These are phyloP conservation scores for Leucosporidium yakuticum DNA, from an alignment of 768 basidiomycete species.

Conservation along the genomic window DNA sequence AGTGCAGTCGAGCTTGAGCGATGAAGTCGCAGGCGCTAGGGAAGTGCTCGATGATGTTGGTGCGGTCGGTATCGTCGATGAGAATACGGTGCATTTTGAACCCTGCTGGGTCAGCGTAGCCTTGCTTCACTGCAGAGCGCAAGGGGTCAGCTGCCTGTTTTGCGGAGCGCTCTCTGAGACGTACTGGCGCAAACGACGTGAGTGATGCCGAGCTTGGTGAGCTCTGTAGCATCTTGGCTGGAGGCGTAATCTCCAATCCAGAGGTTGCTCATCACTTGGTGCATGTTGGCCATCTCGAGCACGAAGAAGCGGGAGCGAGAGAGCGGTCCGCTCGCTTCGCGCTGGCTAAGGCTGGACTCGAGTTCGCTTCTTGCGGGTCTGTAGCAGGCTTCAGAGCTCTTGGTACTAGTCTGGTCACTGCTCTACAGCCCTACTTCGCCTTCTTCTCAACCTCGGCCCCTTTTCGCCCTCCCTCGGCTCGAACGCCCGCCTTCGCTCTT, in stretches of 20 bases:
- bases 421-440: too few relatives aligned
- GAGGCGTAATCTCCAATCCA: slow-evolving; percentile 34
- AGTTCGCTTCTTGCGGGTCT: too few relatives aligned
- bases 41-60: slow-evolving; percentile 37
- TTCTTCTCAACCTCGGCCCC: too few relatives aligned
- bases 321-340: too few relatives aligned
- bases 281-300: slow-evolving; percentile 6
- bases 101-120: slow-evolving; percentile 21
- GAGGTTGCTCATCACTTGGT: slow-evolving; percentile 22
- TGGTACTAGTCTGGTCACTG: too few relatives aligned
- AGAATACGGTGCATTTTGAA: slow-evolving; percentile 32
- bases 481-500: too few relatives aligned
- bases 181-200: slow-evolving; percentile 34
- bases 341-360: too few relatives aligned
- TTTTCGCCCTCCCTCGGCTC: too few relatives aligned
- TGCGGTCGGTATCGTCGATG: slow-evolving; percentile 35
- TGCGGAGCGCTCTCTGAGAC: slow-evolving; percentile 4
- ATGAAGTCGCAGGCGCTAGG: slow-evolving; percentile 29
- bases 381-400: too few relatives aligned
- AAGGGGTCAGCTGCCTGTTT: not conserved
- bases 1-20: not conserved
- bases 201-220: slow-evolving; percentile 21
- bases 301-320: not conserved
- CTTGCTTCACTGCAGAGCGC: slow-evolving; percentile 34
- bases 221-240: slow-evolving; percentile 11